These are phyloP conservation scores for Dothistroma pini DNA, from an alignment of 2,329 filamentous ascomycete genomes.

Conservation along the genomic window DNA sequence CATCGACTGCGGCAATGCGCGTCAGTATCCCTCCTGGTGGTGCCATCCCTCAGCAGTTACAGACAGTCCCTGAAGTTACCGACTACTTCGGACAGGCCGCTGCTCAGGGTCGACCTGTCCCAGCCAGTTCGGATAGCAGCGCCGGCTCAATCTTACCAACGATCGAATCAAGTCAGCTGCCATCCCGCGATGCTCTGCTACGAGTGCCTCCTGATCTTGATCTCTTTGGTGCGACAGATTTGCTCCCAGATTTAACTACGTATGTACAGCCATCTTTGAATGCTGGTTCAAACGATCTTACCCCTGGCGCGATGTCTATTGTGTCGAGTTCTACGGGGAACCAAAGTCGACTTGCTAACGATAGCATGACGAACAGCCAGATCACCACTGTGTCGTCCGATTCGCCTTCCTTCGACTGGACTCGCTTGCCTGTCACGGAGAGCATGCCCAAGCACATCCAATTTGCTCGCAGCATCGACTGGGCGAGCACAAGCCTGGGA, in stretches of 20 bases:
- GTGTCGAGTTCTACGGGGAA: conserved; percentile 11
- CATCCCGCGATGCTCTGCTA: conserved; percentile 1
- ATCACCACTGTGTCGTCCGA: conserved; percentile 28
- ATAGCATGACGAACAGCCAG: conserved; percentile 23
- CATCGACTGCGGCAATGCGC: conserved; percentile 26
- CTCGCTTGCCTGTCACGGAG: conserved; percentile 61
- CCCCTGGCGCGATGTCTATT: conserved; percentile 16
- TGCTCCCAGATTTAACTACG: conserved; percentile 24
- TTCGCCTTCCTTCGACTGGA: conserved; percentile 73
- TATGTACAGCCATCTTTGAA: conserved; percentile 25
- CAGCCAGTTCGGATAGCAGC: conserved; percentile 13
- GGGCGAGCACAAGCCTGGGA: conserved; percentile 68
- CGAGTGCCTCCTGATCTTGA: conserved; percentile 12
- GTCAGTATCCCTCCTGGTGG: conserved; percentile 21
- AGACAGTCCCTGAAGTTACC: conserved; percentile 16
- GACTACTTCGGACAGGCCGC: conserved; percentile 30
- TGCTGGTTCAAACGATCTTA: conserved; percentile 11
- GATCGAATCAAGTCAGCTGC: conserved; percentile 16
- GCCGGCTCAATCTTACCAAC: conserved; percentile 24
- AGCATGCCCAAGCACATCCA: conserved; percentile 66
- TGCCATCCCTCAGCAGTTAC: conserved; percentile 5
- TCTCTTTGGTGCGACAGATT: conserved; percentile 21
- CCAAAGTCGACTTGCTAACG: conserved; percentile 17
- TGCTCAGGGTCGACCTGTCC: conserved; percentile 6
- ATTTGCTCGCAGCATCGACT: conserved; percentile 69